Conservation (phyloP, 2,329 filamentous ascomycete genomes). For the Laburnicola sp. region DNA sequence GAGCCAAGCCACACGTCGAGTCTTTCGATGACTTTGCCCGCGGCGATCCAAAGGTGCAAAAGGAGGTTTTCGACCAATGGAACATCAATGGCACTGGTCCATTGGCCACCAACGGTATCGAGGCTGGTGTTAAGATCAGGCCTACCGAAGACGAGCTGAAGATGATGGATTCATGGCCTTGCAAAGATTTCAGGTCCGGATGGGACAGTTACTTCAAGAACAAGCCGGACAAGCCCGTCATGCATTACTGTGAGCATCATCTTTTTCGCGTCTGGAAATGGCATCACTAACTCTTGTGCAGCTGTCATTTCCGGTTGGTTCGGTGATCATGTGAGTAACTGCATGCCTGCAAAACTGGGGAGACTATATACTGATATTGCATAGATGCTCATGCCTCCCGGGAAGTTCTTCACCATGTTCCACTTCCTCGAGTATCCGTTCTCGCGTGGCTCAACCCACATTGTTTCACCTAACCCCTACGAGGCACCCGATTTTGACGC, state of each 20-base stretch:
- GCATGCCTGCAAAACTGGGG: slow-evolving; percentile 20
- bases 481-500: slow-evolving; percentile 76
- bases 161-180: slow-evolving; percentile 73
- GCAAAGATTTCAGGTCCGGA: slow-evolving; percentile 70
- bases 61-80: slow-evolving; percentile 76
- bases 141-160: slow-evolving; percentile 69
- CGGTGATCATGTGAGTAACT: slow-evolving; percentile 48
- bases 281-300: slow-evolving; percentile 3
- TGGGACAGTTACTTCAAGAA: slow-evolving; percentile 84
- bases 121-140: slow-evolving; percentile 77
- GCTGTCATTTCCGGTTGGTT: slow-evolving; percentile 63
- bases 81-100: slow-evolving; percentile 77
- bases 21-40: slow-evolving; percentile 80
- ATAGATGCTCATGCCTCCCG: slow-evolving; percentile 64
- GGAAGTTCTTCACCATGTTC: slow-evolving; percentile 84
- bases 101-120: slow-evolving; percentile 76
- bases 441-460: slow-evolving; percentile 72
- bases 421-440: slow-evolving; percentile 79
- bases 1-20: slow-evolving; percentile 74
- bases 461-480: slow-evolving; percentile 72
- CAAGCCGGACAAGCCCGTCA: slow-evolving; percentile 83
- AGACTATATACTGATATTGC: slow-evolving; percentile 27
- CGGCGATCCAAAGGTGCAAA: slow-evolving; percentile 72
- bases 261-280: no score
- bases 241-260: slow-evolving; percentile 66